Percentiles rank a stretch among this genome's conserved stretches.
These are phyloP conservation scores for Delitschia confertaspora DNA, from an alignment of 495 filamentous ascomycete species.

Conservation along the genomic window DNA sequence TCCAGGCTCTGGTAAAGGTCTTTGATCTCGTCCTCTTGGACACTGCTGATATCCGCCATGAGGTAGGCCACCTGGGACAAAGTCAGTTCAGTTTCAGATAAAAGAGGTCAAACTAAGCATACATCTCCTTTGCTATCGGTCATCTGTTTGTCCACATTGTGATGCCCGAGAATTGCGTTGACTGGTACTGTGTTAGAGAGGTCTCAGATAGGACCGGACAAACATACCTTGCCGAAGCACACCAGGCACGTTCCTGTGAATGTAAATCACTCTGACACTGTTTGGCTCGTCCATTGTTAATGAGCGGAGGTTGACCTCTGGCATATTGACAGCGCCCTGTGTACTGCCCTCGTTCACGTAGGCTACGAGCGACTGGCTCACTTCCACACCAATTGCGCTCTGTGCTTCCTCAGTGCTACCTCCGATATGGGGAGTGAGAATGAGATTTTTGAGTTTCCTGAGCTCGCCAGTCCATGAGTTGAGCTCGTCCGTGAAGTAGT, in stretches of 20 bases:
- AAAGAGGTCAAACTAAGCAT: neutral
- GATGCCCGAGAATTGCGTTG: constrained; percentile 83
- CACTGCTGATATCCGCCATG: constrained; percentile 93
- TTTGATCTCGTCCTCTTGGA: constrained; percentile 71
- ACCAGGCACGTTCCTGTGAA: constrained; percentile 91
- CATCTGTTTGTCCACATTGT: constrained; percentile 98
- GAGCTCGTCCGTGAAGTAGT: constrained; percentile 82
- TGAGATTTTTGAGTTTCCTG: constrained; percentile 77
- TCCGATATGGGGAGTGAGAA: constrained; percentile 93
- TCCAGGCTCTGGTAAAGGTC: constrained; percentile 77
- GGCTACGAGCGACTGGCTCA: constrained; percentile 71
- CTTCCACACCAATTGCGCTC: constrained; percentile 90
- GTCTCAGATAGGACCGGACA: neutral
- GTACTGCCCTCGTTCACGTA: constrained; percentile 93
- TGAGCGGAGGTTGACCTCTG: constrained; percentile 80
- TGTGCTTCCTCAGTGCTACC: constrained; percentile 98
- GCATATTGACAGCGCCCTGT: constrained; percentile 87
- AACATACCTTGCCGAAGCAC: constrained; percentile 60
- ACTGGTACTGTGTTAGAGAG: constrained; percentile 41
- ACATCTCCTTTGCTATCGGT: constrained; percentile 82
- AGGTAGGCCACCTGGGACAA: constrained; percentile 64
- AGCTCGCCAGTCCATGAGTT: constrained; percentile 85
- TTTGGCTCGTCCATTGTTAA: constrained; percentile 80
- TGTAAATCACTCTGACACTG: constrained; percentile 86
- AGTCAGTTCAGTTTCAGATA: neutral